Conservation (phyloP, 129 eudicot genomes). For the Kitagawia praeruptora region DNA sequence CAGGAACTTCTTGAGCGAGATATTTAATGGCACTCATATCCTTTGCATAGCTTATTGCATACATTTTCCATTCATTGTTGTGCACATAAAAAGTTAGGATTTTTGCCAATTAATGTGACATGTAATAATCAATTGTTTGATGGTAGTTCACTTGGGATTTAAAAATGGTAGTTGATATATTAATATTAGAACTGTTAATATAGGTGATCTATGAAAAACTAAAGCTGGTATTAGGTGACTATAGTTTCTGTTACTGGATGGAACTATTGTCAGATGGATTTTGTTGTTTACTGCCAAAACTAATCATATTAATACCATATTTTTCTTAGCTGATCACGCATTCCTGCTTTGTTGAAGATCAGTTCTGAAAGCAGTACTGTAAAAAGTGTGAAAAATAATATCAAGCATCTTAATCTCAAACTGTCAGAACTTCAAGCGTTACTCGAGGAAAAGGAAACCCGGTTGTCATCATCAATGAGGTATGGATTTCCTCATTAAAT, state of each 20-base stretch:
- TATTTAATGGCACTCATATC: conserved; percentile 91
- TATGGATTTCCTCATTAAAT: conserved; percentile 17
- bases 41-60: conserved; percentile 21
- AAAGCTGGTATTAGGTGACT: background rate
- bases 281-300: background rate
- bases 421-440: conserved; percentile 69
- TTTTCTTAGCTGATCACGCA: conserved; percentile 79
- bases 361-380: conserved; percentile 75
- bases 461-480: conserved; percentile 50
- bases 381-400: conserved; percentile 63
- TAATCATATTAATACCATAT: background rate
- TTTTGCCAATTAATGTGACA: background rate
- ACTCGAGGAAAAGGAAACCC: conserved; percentile 81
- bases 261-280: background rate
- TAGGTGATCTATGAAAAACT: background rate
- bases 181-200: background rate
- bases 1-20: conserved; percentile 73
- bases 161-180: background rate
- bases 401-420: conserved; percentile 67
- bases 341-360: conserved; percentile 89
- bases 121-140: background rate
- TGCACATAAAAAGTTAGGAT: background rate
- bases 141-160: background rate
- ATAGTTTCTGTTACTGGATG: background rate
- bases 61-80: background rate